Base-by-base conservation (phyloP, 139 green algal genomes). In the Chlorella sp. region DNA sequence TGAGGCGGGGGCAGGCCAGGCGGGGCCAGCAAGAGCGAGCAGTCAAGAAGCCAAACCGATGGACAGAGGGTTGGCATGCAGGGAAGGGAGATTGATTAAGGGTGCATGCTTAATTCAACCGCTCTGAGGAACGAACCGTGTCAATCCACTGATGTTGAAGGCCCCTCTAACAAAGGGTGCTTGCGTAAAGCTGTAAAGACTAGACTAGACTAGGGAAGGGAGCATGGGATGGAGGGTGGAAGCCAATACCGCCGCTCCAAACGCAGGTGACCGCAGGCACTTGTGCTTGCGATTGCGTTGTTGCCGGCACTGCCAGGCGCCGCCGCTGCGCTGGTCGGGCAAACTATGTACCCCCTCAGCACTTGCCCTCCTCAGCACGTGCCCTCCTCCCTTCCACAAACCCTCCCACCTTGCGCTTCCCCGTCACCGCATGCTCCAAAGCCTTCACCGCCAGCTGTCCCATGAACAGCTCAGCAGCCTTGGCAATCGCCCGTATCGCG, bases 401-500 rank as follows among this genome's bases (percentile, higher is more conserved):
- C 2, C 18, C 34, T 22, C 73, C 73, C 77, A 83, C 77, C 57
- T 91, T 93, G 40, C 93, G 85, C 86, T 94, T 95, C n/a, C 36
- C 4, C 0, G 16, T 22, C 30, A 39, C 78, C 3, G 94, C 95
- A 40, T 90, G 73, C 34, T 57, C 32, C n/a, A 79, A 48, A 19
- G 90, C 90, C 42, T 91, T 87, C 37, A 36, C 83, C 26, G 94
- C 95, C 64, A 97, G 60, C 30, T 93, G 69, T 18, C 90, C 87
- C 75, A 96, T 64, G 60, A 96, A 93, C 64, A 94, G 80, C 85
- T 94, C 91, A 15, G 89, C 90, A 1, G 93, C 94, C 57, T 91
- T 91, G 77, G 85, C 91, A 18, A 94, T 71, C n/a, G 91, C 88
- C 57, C 91, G 91, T 28, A 96, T 34, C 0, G 61, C 93, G 21